Evolutionary conservation across 1,284 basidiomycete genomes (phyloP).

Genomic region (Puccinia horiana): DNA sequence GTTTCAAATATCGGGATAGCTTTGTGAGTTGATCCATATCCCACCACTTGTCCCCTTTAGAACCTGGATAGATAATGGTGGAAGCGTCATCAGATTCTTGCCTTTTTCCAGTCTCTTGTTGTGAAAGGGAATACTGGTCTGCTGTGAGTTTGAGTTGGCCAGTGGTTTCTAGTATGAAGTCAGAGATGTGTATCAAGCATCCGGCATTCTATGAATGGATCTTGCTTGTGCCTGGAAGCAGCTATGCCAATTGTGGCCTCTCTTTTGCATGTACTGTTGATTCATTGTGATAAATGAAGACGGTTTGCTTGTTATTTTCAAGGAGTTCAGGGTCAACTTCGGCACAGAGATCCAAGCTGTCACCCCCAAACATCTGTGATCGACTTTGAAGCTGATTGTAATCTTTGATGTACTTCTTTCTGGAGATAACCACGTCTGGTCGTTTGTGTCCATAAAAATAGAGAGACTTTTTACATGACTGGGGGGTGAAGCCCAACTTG

Average conservation of each 20-base stretch:
- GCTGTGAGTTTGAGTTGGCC: neutral
- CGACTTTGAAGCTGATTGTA: neutral
- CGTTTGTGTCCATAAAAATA: constrained; percentile 20
- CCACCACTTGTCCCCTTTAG: constrained; percentile 9
- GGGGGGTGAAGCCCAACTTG: constrained; percentile 7
- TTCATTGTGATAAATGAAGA: neutral
- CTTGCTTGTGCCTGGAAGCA: neutral
- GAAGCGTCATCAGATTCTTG: neutral
- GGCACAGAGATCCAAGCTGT: neutral
- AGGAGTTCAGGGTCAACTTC: neutral
- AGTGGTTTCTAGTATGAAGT: neutral
- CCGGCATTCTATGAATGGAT: neutral
- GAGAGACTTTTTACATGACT: neutral
- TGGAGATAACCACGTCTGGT: neutral
- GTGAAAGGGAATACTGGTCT: neutral
- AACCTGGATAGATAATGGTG: constrained; percentile 10
- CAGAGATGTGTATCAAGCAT: neutral
- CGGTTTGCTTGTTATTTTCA: neutral
- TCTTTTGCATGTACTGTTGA: neutral
- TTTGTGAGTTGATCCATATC: constrained; percentile 11
- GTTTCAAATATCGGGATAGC: neutral
- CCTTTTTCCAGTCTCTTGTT: neutral
- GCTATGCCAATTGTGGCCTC: neutral
- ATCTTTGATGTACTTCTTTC: constrained; percentile 22
- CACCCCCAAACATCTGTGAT: neutral